Evolutionary conservation across 176 grass and related monocot genomes (phyloP).

Genomic region (Oryza longistaminata): DNA sequence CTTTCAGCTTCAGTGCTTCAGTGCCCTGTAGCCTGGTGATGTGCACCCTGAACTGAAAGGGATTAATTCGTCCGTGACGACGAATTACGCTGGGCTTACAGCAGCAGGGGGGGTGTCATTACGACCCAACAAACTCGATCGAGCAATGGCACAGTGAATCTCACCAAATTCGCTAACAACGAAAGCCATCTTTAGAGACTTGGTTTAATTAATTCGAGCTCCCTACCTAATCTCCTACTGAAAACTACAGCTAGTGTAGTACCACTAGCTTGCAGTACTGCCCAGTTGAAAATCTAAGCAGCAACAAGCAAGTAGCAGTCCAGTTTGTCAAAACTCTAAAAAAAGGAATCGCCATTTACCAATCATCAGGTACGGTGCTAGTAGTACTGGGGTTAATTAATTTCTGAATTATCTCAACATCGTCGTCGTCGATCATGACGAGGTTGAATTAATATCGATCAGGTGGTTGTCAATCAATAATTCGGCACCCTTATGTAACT

Average conservation of each 20-base stretch:
- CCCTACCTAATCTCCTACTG: background rate
- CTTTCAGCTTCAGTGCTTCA: background rate
- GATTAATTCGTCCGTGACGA: background rate
- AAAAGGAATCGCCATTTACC: background rate
- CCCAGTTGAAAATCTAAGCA: background rate
- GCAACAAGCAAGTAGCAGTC: background rate
- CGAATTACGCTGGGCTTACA: conserved; percentile 41
- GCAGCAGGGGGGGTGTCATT: conserved; percentile 22
- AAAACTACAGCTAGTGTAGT: background rate
- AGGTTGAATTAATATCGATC: background rate
- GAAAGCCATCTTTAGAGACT: conserved; percentile 13
- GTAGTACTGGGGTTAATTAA: background rate
- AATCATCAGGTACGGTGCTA: background rate
- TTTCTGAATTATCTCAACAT: background rate
- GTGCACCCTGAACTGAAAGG: background rate
- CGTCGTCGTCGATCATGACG: background rate
- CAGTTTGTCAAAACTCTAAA: background rate
- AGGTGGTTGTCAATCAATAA: background rate
- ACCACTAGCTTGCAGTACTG: background rate
- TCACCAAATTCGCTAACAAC: conserved; percentile 47
- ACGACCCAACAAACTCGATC: conserved; percentile 45
- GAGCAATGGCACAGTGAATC: conserved; percentile 38
- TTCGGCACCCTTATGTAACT: background rate
- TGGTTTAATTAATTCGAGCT: conserved; percentile 24
- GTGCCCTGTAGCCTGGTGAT: background rate